Evolutionary conservation across 495 filamentous ascomycete species (phyloP).

Genomic region (Xeromyces bisporus): DNA sequence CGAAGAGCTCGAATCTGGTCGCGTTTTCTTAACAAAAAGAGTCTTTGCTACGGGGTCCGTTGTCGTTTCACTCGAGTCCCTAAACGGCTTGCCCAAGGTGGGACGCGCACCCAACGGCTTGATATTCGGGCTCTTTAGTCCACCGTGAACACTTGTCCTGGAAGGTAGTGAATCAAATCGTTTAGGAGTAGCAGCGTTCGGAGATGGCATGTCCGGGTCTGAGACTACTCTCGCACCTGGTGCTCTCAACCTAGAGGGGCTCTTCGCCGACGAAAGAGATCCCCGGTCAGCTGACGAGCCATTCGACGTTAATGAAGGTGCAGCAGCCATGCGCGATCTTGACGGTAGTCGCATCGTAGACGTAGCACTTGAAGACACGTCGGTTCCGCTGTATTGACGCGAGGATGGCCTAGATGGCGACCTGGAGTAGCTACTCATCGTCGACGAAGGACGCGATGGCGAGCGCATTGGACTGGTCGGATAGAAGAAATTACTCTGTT

Average conservation of each 20-base stretch:
- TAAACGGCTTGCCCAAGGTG: slow-evolving; percentile 36
- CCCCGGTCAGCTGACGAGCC: slow-evolving; percentile 5
- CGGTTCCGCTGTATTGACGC: slow-evolving; percentile 14
- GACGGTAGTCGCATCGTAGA: slow-evolving; percentile 19
- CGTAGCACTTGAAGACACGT: slow-evolving; percentile 11
- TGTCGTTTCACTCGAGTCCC: slow-evolving; percentile 31
- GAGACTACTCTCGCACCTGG: slow-evolving; percentile 12
- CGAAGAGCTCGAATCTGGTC: slow-evolving; percentile 13
- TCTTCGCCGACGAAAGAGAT: slow-evolving; percentile 7
- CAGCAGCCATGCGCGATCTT: slow-evolving; percentile 10
- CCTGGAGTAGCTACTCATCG: slow-evolving; percentile 31
- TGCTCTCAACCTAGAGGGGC: slow-evolving; percentile 12
- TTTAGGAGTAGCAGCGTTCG: slow-evolving; percentile 9
- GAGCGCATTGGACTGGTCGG: slow-evolving; percentile 39
- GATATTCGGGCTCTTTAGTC: slow-evolving; percentile 32
- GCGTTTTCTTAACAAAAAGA: slow-evolving; percentile 32
- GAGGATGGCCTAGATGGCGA: slow-evolving; percentile 30
- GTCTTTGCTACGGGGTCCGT: slow-evolving; percentile 29
- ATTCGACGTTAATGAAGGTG: slow-evolving; percentile 7
- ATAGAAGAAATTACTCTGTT: slow-evolving; percentile 45
- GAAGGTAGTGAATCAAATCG: slow-evolving; percentile 20
- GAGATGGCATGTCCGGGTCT: slow-evolving; percentile 15
- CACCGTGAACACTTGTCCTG: slow-evolving; percentile 18
- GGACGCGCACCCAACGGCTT: slow-evolving; percentile 36
- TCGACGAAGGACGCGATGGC: slow-evolving; percentile 36